These are phyloP conservation scores for Proteromonas lacertae DNA, from an alignment of 352 stramenopile genomes.

Conservation along the genomic window DNA sequence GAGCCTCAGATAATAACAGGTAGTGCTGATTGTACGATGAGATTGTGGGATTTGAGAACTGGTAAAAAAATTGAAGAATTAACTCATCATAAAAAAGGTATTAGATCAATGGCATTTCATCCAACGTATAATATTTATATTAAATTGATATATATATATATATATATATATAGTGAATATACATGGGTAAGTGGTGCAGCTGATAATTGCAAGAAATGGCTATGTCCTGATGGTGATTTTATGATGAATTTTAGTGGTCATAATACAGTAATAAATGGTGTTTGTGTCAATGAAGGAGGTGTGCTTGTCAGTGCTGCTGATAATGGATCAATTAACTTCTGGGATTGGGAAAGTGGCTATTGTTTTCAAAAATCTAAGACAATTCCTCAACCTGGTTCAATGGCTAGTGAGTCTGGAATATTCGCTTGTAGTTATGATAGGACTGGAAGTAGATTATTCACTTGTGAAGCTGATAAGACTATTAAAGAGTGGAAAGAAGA, in stretches of 20 bases:
- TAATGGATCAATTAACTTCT: constrained; percentile 84
- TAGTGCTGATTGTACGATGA: constrained; percentile 15
- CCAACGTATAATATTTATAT: constrained; percentile 3
- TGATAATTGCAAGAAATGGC: constrained; percentile 96
- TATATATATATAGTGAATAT: constrained; percentile 27
- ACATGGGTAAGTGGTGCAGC: constrained; percentile 80
- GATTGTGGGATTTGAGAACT: constrained; percentile 80
- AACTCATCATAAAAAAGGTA: constrained; percentile 97
- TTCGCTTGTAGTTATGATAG: constrained; percentile 83
- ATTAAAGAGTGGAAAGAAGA: constrained; percentile 98
- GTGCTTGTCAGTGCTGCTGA: constrained; percentile 80
- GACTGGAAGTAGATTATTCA: constrained; percentile 77
- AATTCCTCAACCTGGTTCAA: constrained; percentile 50
- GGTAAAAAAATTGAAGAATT: constrained; percentile 88
- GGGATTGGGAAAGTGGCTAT: constrained; percentile 89
- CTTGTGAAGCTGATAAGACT: constrained; percentile 92
- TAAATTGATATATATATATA: neutral
- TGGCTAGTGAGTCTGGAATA: constrained; percentile 89
- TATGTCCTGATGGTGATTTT: constrained; percentile 56
- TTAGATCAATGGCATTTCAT: constrained; percentile 35
- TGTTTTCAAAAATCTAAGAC: constrained; percentile 78
- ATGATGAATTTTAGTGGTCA: constrained; percentile 81
- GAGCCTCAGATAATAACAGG: constrained; percentile 57
- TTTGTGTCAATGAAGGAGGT: constrained; percentile 87
- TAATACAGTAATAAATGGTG: constrained; percentile 83